Base-by-base conservation (phyloP, 2,329 filamentous ascomycete species). In the Chrysosporium keratinophilum region DNA sequence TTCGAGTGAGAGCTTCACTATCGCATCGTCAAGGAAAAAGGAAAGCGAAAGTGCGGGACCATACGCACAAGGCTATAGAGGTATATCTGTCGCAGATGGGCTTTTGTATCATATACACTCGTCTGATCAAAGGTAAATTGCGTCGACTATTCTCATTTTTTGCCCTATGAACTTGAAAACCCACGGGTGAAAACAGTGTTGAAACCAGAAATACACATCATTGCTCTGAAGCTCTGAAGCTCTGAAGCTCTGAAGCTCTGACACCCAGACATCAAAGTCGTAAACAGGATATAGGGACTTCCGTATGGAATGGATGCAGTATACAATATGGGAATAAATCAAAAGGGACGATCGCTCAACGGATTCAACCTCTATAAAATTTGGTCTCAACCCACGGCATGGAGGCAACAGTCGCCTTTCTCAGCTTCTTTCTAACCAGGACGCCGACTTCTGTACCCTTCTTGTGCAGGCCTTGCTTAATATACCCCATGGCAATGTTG, bases 401-500 rank as follows among this genome's bases (percentile, higher is more conserved):
- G 75, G 90, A 90, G 7, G 82, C 78, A 33, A 95, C 85, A 2
- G 79, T 78, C 0, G 84, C 89, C 71, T 82, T 83, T 62, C 88
- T 81, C 65, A 79, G 76, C 73, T 83, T 87, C 17, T 88, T 89
- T 51, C 90, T 76, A 1, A 95, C 84, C 39, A 88, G 69, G 3
- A 95, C 83, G 15, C 83, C 79, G 5, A 95, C 74, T 72, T 91
- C 84, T 0, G 88, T 95, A 10, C 88, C 89, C 33, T 80, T 77
- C 78, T 94, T 94, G 69, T 95, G 88, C 67, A 84, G 72, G 0
- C 88, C 88, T 58, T 87, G 82, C 70, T 82, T 81, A 65, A 96
- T 77, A 66, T 95, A 95, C 0, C 84, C 93, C 93, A 98, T 98
- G 54, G 91, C 89, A 58, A 98, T 91, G 69, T 97, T 96, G 75